phyloP scores from a whole-genome alignment of 371 early-diverging fungal genomes.

The Syncephalastrum sp. region DNA sequence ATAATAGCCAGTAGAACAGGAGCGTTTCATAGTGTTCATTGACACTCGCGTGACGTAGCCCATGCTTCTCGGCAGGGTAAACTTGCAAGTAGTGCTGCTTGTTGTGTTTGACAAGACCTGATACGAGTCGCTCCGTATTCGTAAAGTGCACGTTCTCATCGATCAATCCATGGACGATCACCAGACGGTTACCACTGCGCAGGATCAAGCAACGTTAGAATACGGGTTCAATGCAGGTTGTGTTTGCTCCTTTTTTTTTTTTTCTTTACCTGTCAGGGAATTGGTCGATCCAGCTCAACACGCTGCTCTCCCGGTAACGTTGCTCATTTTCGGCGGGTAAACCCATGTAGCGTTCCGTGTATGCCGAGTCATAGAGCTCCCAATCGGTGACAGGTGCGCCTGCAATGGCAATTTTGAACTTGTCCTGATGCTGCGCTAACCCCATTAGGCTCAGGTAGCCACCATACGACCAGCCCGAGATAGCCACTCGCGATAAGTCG shows the following conservation, averaged over 20 bases:
- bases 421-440: constrained; percentile 58
- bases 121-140: constrained; percentile 62
- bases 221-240: neutral
- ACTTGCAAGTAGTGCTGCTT: constrained; percentile 68
- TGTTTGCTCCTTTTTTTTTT: constrained; percentile 1
- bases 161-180: constrained; percentile 76
- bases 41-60: constrained; percentile 64
- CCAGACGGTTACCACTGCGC: constrained; percentile 59
- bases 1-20: constrained; percentile 70
- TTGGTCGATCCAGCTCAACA: constrained; percentile 50
- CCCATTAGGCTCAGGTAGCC: constrained; percentile 78
- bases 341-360: constrained; percentile 81
- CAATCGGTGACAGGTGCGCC: constrained; percentile 81
- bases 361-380: constrained; percentile 76
- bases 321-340: constrained; percentile 48
- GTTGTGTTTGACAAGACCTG: constrained; percentile 53
- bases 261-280: constrained; percentile 62
- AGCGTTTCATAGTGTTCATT: constrained; percentile 83
- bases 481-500: constrained; percentile 61
- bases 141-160: constrained; percentile 85
- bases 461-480: constrained; percentile 76
- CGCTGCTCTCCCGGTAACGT: constrained; percentile 53
- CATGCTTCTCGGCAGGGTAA: constrained; percentile 78
- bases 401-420: constrained; percentile 71
- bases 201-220: neutral